Conservation (phyloP, 2,329 filamentous ascomycete genomes). For the Niveomyces coronatus region DNA sequence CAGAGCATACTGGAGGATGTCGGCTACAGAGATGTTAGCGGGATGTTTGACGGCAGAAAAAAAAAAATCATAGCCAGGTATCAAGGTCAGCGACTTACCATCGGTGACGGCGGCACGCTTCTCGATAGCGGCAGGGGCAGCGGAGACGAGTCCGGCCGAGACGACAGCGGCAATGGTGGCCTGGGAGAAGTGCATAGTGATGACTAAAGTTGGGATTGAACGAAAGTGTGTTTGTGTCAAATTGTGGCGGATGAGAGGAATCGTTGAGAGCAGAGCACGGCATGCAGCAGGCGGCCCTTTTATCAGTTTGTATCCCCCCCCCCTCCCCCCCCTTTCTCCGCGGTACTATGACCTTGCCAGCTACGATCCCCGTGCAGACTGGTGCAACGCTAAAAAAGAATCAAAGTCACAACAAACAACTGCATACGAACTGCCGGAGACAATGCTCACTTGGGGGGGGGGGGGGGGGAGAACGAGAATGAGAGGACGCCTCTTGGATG, state of each 20-base stretch:
- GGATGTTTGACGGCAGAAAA: neutral
- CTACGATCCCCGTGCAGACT: too few species aligned
- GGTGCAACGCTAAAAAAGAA: too few species aligned
- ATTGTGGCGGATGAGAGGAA: neutral
- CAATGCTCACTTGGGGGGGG: too few species aligned
- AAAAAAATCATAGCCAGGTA: too few species aligned
- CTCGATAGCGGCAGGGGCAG: slow-evolving; percentile 10
- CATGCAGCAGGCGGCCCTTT: neutral
- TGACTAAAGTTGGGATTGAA: neutral
- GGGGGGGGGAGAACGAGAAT: too few species aligned
- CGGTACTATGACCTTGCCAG: too few species aligned
- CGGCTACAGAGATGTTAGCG: slow-evolving; percentile 11
- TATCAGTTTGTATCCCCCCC: too few species aligned
- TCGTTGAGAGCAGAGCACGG: neutral
- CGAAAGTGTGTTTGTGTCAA: neutral
- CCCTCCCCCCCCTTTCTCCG: too few species aligned
- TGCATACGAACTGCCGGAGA: too few species aligned
- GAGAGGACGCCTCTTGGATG: too few species aligned
- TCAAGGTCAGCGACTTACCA: too few species aligned
- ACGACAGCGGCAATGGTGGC: slow-evolving; percentile 10
- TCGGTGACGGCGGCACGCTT: slow-evolving; percentile 13
- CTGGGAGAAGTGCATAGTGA: slow-evolving; percentile 12
- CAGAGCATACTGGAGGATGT: slow-evolving; percentile 35
- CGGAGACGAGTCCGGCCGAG: slow-evolving; percentile 11
- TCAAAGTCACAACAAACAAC: too few species aligned